Conservation (phyloP, 371 early-diverging fungal species). For the Mucor sp. region DNA sequence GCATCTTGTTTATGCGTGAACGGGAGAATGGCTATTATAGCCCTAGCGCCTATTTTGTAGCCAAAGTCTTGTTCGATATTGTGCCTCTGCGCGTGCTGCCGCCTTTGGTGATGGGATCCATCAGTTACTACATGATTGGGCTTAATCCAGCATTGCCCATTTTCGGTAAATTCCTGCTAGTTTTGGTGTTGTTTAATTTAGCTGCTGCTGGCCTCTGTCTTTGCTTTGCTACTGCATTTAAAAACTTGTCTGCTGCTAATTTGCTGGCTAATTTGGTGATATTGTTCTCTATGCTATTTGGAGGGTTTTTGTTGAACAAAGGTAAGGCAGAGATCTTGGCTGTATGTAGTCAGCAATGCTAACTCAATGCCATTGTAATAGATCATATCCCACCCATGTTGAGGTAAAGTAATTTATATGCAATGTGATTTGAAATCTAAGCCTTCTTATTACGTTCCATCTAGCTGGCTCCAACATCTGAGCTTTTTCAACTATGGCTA, state of each 20-base stretch:
- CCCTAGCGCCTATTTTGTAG: slow-evolving; percentile 69
- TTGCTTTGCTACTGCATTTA: slow-evolving; percentile 74
- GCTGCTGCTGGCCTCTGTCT: slow-evolving; percentile 79
- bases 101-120: slow-evolving; percentile 79
- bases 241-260: slow-evolving; percentile 75
- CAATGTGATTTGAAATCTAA: not conserved
- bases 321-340: slow-evolving; percentile 31
- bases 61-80: slow-evolving; percentile 82
- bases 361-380: not conserved
- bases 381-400: slow-evolving; percentile 48
- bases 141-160: slow-evolving; percentile 56
- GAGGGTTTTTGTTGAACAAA: slow-evolving; percentile 86
- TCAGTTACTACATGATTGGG: slow-evolving; percentile 87
- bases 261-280: slow-evolving; percentile 77
- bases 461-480: slow-evolving; percentile 73
- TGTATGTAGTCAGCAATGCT: not conserved
- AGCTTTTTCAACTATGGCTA: slow-evolving; percentile 89
- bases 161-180: slow-evolving; percentile 81
- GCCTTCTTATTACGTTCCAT: not conserved
- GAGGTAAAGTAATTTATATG: slow-evolving; percentile 28
- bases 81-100: slow-evolving; percentile 83
- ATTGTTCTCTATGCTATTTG: slow-evolving; percentile 88
- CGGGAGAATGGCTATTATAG: slow-evolving; percentile 84
- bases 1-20: slow-evolving; percentile 78
- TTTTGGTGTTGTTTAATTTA: slow-evolving; percentile 81